Conservation (phyloP, 2,329 filamentous ascomycete species). For the Fusarium paranaense region DNA sequence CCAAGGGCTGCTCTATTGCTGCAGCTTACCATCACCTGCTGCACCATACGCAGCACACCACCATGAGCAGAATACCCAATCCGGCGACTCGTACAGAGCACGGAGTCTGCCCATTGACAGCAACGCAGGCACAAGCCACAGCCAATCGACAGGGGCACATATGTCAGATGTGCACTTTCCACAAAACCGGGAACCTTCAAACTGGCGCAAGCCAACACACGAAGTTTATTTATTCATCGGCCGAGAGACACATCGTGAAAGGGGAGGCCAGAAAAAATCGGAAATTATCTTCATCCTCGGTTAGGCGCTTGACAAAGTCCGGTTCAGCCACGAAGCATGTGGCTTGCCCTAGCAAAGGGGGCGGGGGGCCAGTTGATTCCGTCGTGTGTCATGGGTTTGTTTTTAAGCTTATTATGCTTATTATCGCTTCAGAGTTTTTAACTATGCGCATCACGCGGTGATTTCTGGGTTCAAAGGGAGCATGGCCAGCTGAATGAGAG, state of each 20-base stretch:
- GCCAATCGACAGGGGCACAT: not conserved
- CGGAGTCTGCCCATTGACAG: not conserved
- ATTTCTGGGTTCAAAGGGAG: not conserved
- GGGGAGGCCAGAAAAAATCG: not conserved
- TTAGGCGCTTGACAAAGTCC: not conserved
- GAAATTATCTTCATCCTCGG: not conserved
- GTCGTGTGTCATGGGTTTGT: not conserved
- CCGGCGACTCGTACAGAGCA: not conserved
- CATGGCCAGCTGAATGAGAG: not conserved
- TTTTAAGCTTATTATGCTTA: constrained; percentile 1
- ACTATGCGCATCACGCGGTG: not conserved
- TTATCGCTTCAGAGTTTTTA: not conserved
- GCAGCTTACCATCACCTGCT: not conserved
- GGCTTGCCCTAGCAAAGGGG: not conserved
- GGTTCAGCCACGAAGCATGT: not conserved
- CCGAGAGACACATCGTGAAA: not conserved
- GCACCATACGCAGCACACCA: not conserved
- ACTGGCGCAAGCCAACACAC: not conserved
- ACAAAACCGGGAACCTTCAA: not conserved
- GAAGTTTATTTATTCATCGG: not conserved
- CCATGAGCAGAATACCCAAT: not conserved
- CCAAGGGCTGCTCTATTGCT: not conserved
- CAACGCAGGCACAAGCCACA: not conserved
- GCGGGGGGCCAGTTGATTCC: not conserved
- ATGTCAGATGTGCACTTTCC: not conserved